Conservation (phyloP, 108 stramenopile genomes). For the Conticribra guillardii region DNA sequence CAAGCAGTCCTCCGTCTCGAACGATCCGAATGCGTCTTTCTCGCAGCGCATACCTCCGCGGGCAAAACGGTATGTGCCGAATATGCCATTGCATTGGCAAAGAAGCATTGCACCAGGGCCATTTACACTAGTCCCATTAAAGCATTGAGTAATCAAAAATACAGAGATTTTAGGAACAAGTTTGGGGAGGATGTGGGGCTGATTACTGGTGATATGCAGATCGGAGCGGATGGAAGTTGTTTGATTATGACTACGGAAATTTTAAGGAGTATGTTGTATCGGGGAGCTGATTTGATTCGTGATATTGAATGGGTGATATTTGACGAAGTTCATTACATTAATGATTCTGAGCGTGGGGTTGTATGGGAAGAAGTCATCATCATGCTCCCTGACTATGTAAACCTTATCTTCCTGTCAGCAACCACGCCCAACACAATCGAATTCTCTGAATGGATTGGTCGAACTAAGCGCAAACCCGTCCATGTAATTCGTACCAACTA, state of each 20-base stretch:
- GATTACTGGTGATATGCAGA: slow-evolving; percentile 89
- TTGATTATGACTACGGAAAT: slow-evolving; percentile 97
- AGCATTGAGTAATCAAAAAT: slow-evolving; percentile 95
- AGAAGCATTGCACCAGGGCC: slow-evolving; percentile 74
- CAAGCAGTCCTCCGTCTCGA: slow-evolving; percentile 89
- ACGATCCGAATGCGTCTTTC: slow-evolving; percentile 85
- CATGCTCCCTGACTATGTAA: slow-evolving; percentile 93
- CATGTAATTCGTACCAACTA: slow-evolving; percentile 91
- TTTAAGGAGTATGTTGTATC: slow-evolving; percentile 89
- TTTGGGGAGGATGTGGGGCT: slow-evolving; percentile 90
- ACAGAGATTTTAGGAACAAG: slow-evolving; percentile 84
- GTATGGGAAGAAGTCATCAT: slow-evolving; percentile 98
- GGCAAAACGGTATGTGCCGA: slow-evolving; percentile 96
- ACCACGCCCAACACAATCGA: slow-evolving; percentile 97
- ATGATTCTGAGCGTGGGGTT: slow-evolving; percentile 92
- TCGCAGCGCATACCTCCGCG: slow-evolving; percentile 94
- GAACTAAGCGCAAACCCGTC: slow-evolving; percentile 88
- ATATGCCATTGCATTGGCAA: slow-evolving; percentile 88
- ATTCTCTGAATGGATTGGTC: slow-evolving; percentile 96
- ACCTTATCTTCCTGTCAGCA: slow-evolving; percentile 94
- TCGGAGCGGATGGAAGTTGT: slow-evolving; percentile 77
- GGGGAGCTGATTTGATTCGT: slow-evolving; percentile 87
- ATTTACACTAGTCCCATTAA: slow-evolving; percentile 96
- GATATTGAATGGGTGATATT: slow-evolving; percentile 81
- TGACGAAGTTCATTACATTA: slow-evolving; percentile 92